These are phyloP conservation scores for Takashimella tepidaria DNA, from an alignment of 1,284 basidiomycete genomes.

Conservation along the genomic window DNA sequence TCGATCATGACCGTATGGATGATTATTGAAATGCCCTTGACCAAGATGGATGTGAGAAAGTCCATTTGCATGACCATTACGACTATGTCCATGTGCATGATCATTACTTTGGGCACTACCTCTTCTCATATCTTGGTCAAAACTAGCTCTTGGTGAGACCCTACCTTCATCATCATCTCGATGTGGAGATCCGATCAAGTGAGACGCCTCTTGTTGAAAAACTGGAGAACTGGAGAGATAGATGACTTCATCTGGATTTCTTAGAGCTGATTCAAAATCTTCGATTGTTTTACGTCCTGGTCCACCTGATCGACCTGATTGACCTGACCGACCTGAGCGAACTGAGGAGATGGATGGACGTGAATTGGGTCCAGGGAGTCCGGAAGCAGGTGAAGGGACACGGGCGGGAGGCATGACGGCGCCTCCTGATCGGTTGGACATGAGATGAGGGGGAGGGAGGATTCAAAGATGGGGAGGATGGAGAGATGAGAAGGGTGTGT, in stretches of 20 bases:
- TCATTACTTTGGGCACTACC: neutral
- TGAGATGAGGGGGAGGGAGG: neutral
- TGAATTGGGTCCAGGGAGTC: slow-evolving; percentile 3
- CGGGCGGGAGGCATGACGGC: neutral
- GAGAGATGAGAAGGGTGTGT: neutral
- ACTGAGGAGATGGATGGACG: slow-evolving; percentile 27
- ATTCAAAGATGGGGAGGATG: neutral
- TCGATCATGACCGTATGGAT: neutral
- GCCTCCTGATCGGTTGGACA: neutral
- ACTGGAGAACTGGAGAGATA: slow-evolving; percentile 25
- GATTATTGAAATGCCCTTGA: too few relatives aligned
- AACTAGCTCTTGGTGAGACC: slow-evolving; percentile 19
- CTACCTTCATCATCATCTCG: neutral
- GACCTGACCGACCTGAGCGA: neutral
- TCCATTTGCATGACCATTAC: too few relatives aligned
- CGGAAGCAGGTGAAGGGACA: neutral
- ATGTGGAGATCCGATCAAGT: neutral
- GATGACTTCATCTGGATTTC: slow-evolving; percentile 27
- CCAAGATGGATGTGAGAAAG: too few relatives aligned
- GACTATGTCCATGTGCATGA: neutral
- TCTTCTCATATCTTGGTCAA: slow-evolving; percentile 27
- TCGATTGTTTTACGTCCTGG: slow-evolving; percentile 16
- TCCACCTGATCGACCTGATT: too few relatives aligned
- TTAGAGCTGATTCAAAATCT: slow-evolving; percentile 37
- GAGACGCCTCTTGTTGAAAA: neutral